Evolutionary conservation across 2,329 filamentous ascomycete genomes (phyloP), one percentile per base, ranked within the genome.

Genomic region (Zopfia rhizophila): DNA sequence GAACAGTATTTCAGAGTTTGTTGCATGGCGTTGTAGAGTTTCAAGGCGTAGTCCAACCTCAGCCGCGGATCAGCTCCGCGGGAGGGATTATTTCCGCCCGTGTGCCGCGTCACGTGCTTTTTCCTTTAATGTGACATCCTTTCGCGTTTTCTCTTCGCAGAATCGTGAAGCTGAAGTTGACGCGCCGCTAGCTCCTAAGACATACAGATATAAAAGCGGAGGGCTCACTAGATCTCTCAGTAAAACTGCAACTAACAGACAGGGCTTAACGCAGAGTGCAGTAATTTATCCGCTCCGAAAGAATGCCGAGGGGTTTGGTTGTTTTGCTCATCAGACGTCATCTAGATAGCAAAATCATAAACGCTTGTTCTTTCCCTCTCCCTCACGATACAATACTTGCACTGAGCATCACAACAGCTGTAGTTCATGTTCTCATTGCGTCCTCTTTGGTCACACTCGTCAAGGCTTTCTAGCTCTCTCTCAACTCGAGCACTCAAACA

Each of bases 401-500:
- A n/a, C n/a, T n/a, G n/a, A n/a, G n/a, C n/a, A n/a, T n/a, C n/a
- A n/a, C 37, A 32, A 16, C 25, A 42, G 19, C 32, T 47, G 29
- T 45, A 53, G 47, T 60, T 53, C 16, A 69, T 68, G 66, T 39
- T 65, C 28, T 51, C 56, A 25, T 17, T 63, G 37, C 60, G 58
- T 31, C 49, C 53, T 28, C 21, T 48, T 4, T 31, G 57, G 5
- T 23, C 49, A 7, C 43, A 35, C 30, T 31, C 46, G 27, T 18
- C 42, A 2, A 53, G 31, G 46, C 7, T 53, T 40, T 17, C 48
- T 14, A 31, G 30, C 33, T 28, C 36, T n/a, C 31, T 56, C 18
- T 21, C 52, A 24, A 14, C 49, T 18, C 48, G 36, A 43, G 24
- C 43, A 31, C 19, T 43, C 27, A 54, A 37, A 39, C 28, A 41